Evolutionary conservation across 2,329 filamentous ascomycete species (phyloP).

Genomic region (Phoma sp.): DNA sequence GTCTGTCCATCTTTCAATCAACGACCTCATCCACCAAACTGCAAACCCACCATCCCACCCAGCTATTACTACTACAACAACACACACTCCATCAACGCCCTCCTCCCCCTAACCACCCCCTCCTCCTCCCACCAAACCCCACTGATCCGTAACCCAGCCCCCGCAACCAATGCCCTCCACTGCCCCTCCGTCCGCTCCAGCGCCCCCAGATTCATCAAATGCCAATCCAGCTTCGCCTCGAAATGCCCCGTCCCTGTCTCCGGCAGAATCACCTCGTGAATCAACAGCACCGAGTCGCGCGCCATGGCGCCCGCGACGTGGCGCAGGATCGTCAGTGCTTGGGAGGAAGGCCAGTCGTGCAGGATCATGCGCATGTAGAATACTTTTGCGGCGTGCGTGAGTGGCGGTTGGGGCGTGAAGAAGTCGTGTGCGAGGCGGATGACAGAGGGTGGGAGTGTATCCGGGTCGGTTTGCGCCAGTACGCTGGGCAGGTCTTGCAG

Average conservation of each 20-base stretch:
- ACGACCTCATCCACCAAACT: too few relatives aligned
- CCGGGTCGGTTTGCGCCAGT: neutral
- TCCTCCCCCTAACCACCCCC: neutral
- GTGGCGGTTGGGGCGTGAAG: conserved; percentile 23
- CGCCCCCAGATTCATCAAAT: conserved; percentile 51
- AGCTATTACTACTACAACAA: too few relatives aligned
- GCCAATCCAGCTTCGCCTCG: conserved; percentile 47
- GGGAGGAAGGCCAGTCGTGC: conserved; percentile 51
- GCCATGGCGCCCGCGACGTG: conserved; percentile 41
- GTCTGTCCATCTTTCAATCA: too few relatives aligned
- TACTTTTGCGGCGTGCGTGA: conserved; percentile 27
- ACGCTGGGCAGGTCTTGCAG: conserved; percentile 28
- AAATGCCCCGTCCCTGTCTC: conserved; percentile 41
- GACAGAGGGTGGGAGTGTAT: neutral
- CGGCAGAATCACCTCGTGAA: conserved; percentile 53
- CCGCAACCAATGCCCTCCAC: conserved; percentile 44
- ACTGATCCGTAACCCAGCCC: conserved; percentile 46
- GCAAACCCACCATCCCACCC: too few relatives aligned
- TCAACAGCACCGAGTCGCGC: conserved; percentile 50
- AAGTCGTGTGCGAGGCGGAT: conserved; percentile 21
- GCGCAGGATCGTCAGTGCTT: conserved; percentile 41
- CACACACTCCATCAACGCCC: neutral
- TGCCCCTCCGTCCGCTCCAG: conserved; percentile 46
- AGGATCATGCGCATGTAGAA: conserved; percentile 45
- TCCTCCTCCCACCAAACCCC: conserved; percentile 38